Base-by-base conservation (phyloP, 1,284 basidiomycete genomes). In the Fomitopsis pinicola region DNA sequence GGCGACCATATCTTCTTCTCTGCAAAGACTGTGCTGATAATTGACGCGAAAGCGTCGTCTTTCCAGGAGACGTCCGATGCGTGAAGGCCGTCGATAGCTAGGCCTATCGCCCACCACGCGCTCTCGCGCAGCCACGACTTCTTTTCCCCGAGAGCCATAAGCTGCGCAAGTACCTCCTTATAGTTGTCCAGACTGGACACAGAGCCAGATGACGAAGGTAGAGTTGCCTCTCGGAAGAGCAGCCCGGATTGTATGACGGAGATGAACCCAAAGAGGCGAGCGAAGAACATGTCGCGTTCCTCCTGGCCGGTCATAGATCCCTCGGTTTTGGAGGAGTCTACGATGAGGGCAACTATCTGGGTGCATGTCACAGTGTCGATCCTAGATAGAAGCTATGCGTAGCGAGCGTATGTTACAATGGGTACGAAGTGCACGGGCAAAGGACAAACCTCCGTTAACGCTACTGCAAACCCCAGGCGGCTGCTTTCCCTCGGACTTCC, bases 61-160 rank as follows among this genome's bases (percentile, higher is more conserved):
- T 87, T 90, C 94, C 94, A 97, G 1, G 80, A 63, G 26, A 88
- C 84, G 1, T 81, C 72, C 7, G 87, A 87, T 1, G 71, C 75
- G 36, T 82, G 71, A 44, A 96, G 74, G 2, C 80, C 79, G 62
- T 89, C 83, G 33, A 91, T 69, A 0, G 86, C 88, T 53, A 90
- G 78, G 52, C 82, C 75, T 40, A 97, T 78, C 26, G 88, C 84
- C 89, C 94, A 98, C 86, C 92, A 97, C 17, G 88, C 89, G 70
- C 92, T 92, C 76, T 99, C 97, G 45, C 90, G 81, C 61, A 99
- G 77, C 95, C 96, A 98, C 0, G 88, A 87, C 75, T 97, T 98
- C 71, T 88, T 86, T 68, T 90, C 85, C 15, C 92, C 92, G 44
- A 98, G 78, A 1, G 78, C 79, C 33, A 91, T 68, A 15, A 98